Conservation (phyloP, 2,329 filamentous ascomycete species). For the Lachnellula willkommii region DNA sequence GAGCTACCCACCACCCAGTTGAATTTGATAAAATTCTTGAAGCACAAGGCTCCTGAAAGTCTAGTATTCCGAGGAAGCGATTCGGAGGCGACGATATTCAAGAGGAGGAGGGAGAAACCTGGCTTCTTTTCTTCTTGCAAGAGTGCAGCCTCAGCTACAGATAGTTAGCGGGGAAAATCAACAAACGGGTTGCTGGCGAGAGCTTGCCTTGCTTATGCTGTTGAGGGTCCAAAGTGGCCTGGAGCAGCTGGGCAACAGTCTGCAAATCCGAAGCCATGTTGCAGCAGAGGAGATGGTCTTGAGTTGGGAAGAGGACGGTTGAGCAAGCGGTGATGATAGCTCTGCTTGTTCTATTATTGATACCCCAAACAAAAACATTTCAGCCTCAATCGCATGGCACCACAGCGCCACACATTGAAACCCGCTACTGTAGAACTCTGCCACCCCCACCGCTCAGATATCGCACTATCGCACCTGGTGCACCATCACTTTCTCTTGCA, state of each 20-base stretch:
- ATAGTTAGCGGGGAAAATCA: constrained; percentile 17
- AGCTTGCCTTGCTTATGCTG: constrained; percentile 81
- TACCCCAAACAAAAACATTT: too few relatives aligned
- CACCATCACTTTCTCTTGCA: too few relatives aligned
- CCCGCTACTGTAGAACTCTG: too few relatives aligned
- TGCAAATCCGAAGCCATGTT: constrained; percentile 57
- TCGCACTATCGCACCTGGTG: too few relatives aligned
- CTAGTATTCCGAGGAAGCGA: constrained; percentile 70
- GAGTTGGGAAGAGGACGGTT: neutral
- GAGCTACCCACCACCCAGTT: constrained; percentile 70
- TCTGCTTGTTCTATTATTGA: neutral
- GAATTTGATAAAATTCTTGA: constrained; percentile 96
- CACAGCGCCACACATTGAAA: too few relatives aligned
- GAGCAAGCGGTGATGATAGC: neutral
- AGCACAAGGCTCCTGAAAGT: constrained; percentile 83
- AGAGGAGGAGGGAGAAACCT: constrained; percentile 79
- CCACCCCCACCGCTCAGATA: too few relatives aligned
- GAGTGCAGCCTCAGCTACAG: constrained; percentile 72
- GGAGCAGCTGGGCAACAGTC: constrained; percentile 72
- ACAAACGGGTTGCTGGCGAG: constrained; percentile 13
- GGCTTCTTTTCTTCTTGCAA: constrained; percentile 75
- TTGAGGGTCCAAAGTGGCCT: constrained; percentile 82
- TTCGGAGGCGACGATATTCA: constrained; percentile 81
- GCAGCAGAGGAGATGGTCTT: constrained; percentile 3
- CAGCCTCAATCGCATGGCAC: too few relatives aligned